Base-by-base conservation (phyloP, 495 filamentous ascomycete genomes). In the Aspergillus kassunensis region DNA sequence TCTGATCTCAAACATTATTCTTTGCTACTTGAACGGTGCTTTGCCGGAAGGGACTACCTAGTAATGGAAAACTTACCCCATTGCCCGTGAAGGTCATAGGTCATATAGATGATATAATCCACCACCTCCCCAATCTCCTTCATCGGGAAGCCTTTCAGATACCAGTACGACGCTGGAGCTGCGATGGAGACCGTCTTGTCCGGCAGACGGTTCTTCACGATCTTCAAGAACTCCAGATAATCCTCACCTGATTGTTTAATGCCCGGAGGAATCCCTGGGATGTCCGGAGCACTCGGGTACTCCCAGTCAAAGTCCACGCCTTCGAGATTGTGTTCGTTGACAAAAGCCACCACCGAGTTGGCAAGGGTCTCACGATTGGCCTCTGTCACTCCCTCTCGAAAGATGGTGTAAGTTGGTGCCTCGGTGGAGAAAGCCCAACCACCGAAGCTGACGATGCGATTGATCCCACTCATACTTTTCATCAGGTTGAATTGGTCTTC, bases 361-460 rank as follows among this genome's bases (percentile, higher is more conserved):
- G 30, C 45, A 33, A 37, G 25, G 7, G 3, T 3, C 9, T 50
- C 0, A 6, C 25, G 7, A 0, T 50, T 15, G 1, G 0, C 51
- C 11, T 27, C 20, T 0, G 31, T 49, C 4, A 57, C 54, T 5
- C 35, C 50, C 21, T 72, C 54, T 0, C 76, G 65, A 41, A 78
- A 68, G 33, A 75, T 68, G 6, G 43, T 36, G 36, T 58, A 76
- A 0, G 72, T 71, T 10, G 40, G 40, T 1, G 44, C 35, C 13
- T 65, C 58, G 0, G 76, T 78, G 0, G 66, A 74, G 48, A 74
- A 77, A 0, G 37, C 51, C 76, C 76, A 79, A 0, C 75, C 76
- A 13, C 75, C 76, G 49, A 79, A 62, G 0, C 68, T 70, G 7
- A 77, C 3, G 13, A 79, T 67, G 6, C 55, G 59, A 47, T 74